These are phyloP conservation scores for Aspergillus japonicus DNA, from an alignment of 2,329 filamentous ascomycete species.

Conservation along the genomic window DNA sequence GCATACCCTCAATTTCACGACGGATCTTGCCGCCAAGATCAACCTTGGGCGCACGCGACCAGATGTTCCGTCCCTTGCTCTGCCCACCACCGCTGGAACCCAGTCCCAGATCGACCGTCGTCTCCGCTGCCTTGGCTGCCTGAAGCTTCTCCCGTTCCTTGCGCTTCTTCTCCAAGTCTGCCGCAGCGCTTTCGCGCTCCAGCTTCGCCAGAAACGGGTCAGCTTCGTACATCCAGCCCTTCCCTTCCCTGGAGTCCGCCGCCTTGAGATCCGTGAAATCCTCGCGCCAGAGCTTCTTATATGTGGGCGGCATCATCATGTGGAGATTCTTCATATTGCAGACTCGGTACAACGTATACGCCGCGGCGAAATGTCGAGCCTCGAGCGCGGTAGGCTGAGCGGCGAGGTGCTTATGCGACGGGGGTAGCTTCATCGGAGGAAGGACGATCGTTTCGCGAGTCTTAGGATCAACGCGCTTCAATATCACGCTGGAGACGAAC, in stretches of 20 bases:
- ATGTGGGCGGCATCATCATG: slow-evolving; percentile 87
- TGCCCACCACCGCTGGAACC: slow-evolving; percentile 30
- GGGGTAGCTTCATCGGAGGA: slow-evolving; percentile 78
- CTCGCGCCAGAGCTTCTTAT: slow-evolving; percentile 85
- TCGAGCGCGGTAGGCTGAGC: slow-evolving; percentile 78
- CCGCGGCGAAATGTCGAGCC: slow-evolving; percentile 88
- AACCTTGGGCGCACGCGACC: slow-evolving; percentile 82
- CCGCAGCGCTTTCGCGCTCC: slow-evolving; percentile 76
- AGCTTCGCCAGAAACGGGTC: slow-evolving; percentile 83
- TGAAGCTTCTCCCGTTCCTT: slow-evolving; percentile 63
- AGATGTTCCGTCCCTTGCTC: slow-evolving; percentile 63
- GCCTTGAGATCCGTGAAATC: slow-evolving; percentile 81
- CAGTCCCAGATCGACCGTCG: slow-evolving; percentile 56
- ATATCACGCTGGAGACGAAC: slow-evolving; percentile 75
- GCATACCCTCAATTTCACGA: slow-evolving; percentile 72
- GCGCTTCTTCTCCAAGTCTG: slow-evolving; percentile 73
- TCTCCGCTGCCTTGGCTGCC: slow-evolving; percentile 63
- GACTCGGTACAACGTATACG: slow-evolving; percentile 86
- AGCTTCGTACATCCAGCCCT: slow-evolving; percentile 88
- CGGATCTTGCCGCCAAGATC: slow-evolving; percentile 86
- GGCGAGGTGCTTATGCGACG: slow-evolving; percentile 72
- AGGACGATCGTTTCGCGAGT: slow-evolving; percentile 74
- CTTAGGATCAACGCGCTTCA: slow-evolving; percentile 73
- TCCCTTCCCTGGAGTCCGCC: slow-evolving; percentile 72
- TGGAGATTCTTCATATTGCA: slow-evolving; percentile 96